A percentile compares a stretch with the other conserved stretches of the same genome.
Conservation (phyloP, 192 early-diverging fungal species). For the Spizellomyces punctatus region DNA sequence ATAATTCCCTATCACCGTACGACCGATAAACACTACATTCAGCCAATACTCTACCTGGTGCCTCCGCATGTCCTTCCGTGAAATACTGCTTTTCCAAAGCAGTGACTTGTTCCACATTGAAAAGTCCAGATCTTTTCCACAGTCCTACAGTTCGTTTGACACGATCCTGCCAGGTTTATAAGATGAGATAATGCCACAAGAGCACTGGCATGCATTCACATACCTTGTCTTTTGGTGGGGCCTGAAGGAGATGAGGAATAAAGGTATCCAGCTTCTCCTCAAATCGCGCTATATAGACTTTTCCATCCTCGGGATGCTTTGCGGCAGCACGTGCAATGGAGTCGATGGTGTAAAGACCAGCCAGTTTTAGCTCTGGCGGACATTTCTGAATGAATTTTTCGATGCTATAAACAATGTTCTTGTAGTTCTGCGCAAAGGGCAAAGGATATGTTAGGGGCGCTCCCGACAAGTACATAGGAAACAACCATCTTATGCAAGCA, state of each 20-base stretch:
- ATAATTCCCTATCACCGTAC: too few relatives aligned
- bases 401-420: slow-evolving; percentile 49
- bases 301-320: slow-evolving; percentile 42
- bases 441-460: neutral
- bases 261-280: slow-evolving; percentile 51
- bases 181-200: neutral
- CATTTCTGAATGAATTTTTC: slow-evolving; percentile 52
- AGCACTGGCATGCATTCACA: neutral
- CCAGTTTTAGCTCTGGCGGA: slow-evolving; percentile 51
- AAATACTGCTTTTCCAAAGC: slow-evolving; percentile 38
- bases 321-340: slow-evolving; percentile 44
- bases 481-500: neutral
- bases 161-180: slow-evolving; percentile 44
- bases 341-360: slow-evolving; percentile 56
- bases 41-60: too few relatives aligned
- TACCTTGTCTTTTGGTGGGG: slow-evolving; percentile 51
- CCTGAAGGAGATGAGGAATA: slow-evolving; percentile 45
- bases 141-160: slow-evolving; percentile 51
- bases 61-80: neutral
- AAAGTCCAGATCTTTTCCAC: slow-evolving; percentile 48
- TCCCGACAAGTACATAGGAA: neutral
- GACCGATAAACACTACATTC: too few relatives aligned
- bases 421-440: slow-evolving; percentile 38
- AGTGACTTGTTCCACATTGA: slow-evolving; percentile 37
- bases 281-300: slow-evolving; percentile 40